phyloP scores from a whole-genome alignment of 306 rosid species.

The Carpinus viminea region DNA sequence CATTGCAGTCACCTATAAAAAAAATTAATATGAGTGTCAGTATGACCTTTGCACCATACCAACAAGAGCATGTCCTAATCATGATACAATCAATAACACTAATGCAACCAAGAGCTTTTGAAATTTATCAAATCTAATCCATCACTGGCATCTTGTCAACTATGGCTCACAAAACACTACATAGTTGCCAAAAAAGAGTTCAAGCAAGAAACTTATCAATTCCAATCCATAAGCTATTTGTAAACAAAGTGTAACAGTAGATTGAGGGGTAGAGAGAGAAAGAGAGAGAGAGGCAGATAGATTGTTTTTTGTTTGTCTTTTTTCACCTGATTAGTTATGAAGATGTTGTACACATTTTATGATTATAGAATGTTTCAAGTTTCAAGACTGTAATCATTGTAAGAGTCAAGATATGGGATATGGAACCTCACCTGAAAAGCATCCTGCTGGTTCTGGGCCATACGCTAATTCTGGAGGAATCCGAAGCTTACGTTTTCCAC shows the following conservation, averaged over 20 bases:
- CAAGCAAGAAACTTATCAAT: background rate
- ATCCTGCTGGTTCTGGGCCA: conserved; percentile 98
- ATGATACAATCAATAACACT: conserved; percentile 6
- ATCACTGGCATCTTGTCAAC: background rate
- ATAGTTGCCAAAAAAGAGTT: background rate
- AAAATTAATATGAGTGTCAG: conserved; percentile 26
- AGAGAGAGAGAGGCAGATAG: background rate
- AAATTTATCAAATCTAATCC: conserved; percentile 2
- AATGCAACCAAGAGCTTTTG: conserved; percentile 4
- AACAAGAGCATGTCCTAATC: conserved; percentile 16
- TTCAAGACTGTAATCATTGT: conserved; percentile 12
- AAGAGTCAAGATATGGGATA: conserved; percentile 4
- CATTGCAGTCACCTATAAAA: conserved; percentile 87
- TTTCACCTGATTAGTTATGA: background rate
- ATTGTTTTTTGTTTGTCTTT: background rate
- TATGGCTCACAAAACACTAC: background rate
- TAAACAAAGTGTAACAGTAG: background rate
- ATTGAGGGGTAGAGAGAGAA: background rate
- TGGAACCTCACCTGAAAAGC: conserved; percentile 74
- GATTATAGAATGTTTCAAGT: conserved; percentile 6
- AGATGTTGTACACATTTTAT: background rate
- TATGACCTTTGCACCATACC: conserved; percentile 12
- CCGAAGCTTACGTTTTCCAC: conserved; percentile 80
- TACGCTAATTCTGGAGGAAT: conserved; percentile 91
- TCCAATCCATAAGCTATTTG: background rate